Conservation (phyloP, 257 asterid genomes). For the Fraxinus anomala region DNA sequence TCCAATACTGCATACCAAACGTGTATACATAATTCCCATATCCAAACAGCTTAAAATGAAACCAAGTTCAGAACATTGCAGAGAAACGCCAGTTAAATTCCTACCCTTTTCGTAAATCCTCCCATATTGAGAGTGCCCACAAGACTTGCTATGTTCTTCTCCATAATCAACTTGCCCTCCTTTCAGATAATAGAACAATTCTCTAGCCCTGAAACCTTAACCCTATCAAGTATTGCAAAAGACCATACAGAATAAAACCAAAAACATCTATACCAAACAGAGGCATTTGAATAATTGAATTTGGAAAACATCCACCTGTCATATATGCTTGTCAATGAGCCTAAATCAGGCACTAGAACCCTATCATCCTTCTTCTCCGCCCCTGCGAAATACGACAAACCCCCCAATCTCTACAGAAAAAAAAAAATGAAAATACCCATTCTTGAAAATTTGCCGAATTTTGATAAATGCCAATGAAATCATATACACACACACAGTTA, state of each 20-base stretch:
- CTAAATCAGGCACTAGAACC: slow-evolving; percentile 96
- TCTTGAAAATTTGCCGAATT: background rate
- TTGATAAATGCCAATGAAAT: background rate
- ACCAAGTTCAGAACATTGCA: background rate
- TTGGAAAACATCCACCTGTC: slow-evolving; percentile 53
- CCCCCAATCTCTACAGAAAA: slow-evolving; percentile 75
- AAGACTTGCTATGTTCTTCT: slow-evolving; percentile 87
- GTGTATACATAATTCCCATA: background rate
- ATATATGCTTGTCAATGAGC: slow-evolving; percentile 78
- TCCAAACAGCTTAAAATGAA: background rate
- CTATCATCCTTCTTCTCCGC: slow-evolving; percentile 98
- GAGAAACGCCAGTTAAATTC: slow-evolving; percentile 8
- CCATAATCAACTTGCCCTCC: slow-evolving; percentile 96
- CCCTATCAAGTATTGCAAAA: slow-evolving; percentile 29
- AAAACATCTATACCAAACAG: background rate
- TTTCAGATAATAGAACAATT: slow-evolving; percentile 86
- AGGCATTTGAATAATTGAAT: background rate
- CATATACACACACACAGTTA: too few relatives aligned
- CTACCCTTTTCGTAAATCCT: slow-evolving; percentile 72
- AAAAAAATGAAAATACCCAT: background rate
- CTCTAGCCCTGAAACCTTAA: slow-evolving; percentile 75
- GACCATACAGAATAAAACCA: slow-evolving; percentile 3
- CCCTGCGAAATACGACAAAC: slow-evolving; percentile 89
- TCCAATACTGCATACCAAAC: background rate
- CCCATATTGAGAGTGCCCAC: slow-evolving; percentile 86